Evolutionary conservation across 2,329 filamentous ascomycete genomes (phyloP).

Genomic region (Sclerotinia nivalis): DNA sequence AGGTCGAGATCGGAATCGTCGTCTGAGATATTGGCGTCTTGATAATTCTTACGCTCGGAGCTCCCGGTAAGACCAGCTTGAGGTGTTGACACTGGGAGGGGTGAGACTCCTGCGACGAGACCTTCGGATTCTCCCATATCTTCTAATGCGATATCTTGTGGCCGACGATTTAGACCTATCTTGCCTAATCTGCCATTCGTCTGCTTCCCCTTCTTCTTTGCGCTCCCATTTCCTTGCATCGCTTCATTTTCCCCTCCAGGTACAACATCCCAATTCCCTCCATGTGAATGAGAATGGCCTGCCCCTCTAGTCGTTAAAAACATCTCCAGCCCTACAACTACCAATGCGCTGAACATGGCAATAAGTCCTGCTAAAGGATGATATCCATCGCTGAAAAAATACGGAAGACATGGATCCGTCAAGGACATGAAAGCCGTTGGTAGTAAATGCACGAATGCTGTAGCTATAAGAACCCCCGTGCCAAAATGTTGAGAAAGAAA

Average conservation of each 20-base stretch:
- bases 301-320: conserved; percentile 75
- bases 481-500: conserved; percentile 69
- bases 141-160: conserved; percentile 52
- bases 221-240: conserved; percentile 38
- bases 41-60: conserved; percentile 36
- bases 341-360: conserved; percentile 77
- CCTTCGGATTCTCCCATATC: conserved; percentile 55
- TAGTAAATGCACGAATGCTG: conserved; percentile 74
- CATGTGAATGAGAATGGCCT: conserved; percentile 60
- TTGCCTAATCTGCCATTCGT: conserved; percentile 37
- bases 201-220: conserved; percentile 32
- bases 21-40: conserved; percentile 36
- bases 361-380: conserved; percentile 77
- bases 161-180: conserved; percentile 44
- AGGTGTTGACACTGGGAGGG: conserved; percentile 57
- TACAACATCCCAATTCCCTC: conserved; percentile 36
- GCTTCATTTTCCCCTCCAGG: conserved; percentile 45
- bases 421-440: conserved; percentile 62
- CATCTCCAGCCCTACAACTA: conserved; percentile 85
- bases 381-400: conserved; percentile 78
- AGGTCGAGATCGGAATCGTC: conserved; percentile 55
- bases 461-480: conserved; percentile 83
- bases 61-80: conserved; percentile 27
- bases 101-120: conserved; percentile 59
- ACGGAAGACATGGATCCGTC: conserved; percentile 67